A percentile compares a stretch with the other conserved stretches of the same genome.
Evolutionary conservation across 108 stramenopile species (phyloP).

Genomic region (Hondaea fermentalgiana): DNA sequence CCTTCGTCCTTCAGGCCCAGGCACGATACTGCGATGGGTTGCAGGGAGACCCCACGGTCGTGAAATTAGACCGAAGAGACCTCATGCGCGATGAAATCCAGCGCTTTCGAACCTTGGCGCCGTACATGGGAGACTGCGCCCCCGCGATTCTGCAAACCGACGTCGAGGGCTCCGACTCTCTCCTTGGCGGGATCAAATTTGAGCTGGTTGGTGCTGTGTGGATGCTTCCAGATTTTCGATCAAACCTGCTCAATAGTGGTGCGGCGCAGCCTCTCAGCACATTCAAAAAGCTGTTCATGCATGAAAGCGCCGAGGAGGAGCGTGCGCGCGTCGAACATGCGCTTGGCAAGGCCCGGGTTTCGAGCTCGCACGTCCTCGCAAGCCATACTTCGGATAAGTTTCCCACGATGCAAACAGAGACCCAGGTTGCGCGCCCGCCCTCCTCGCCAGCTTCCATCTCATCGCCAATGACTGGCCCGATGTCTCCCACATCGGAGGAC

Average conservation of each 20-base stretch:
- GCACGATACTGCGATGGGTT: neutral
- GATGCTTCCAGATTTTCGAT: conserved; percentile 6
- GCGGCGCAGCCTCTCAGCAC: neutral
- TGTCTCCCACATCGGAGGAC: neutral
- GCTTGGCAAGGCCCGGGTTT: neutral
- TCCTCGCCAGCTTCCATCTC: no score
- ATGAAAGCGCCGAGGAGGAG: neutral
- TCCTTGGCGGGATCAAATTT: neutral
- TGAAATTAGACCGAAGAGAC: neutral
- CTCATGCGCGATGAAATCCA: neutral
- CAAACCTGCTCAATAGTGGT: neutral
- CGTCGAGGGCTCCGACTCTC: neutral
- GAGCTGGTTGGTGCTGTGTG: neutral
- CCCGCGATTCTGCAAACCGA: neutral
- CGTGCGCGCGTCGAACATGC: neutral
- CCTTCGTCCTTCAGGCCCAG: neutral
- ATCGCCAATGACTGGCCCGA: no score
- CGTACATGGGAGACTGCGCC: neutral
- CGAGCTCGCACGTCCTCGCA: neutral
- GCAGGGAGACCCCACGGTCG: neutral
- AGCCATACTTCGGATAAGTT: neutral
- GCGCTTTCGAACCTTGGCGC: neutral
- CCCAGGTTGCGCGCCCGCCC: no score
- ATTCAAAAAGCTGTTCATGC: neutral
- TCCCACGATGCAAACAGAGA: neutral